Conservation (phyloP, 306 rosid species). For the Morella rubra region DNA sequence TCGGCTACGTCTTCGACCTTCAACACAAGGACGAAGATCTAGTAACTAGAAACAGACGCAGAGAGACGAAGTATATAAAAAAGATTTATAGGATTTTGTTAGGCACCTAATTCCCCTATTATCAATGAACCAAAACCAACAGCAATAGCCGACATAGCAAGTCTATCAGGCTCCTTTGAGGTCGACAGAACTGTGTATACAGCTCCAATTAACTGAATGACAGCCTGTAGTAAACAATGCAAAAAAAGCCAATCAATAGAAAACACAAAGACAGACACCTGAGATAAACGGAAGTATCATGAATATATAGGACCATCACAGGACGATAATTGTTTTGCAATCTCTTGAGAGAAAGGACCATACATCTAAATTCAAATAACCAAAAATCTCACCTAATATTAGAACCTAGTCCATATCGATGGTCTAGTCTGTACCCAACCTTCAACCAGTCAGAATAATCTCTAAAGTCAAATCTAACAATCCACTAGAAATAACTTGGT, state of each 20-base stretch:
- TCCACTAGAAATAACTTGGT: neutral
- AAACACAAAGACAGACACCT: neutral
- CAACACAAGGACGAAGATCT: constrained; percentile 15
- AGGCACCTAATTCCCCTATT: constrained; percentile 62
- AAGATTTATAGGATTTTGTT: constrained; percentile 1
- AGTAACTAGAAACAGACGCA: neutral
- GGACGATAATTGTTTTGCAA: neutral
- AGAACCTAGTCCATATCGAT: neutral
- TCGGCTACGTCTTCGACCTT: constrained; percentile 75
- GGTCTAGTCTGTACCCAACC: neutral
- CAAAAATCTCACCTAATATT: neutral
- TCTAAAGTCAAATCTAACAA: neutral
- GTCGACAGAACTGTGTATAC: constrained; percentile 38
- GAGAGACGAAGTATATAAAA: neutral
- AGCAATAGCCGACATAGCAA: constrained; percentile 49
- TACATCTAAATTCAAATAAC: neutral
- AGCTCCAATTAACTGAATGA: constrained; percentile 49
- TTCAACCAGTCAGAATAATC: neutral
- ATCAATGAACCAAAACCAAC: constrained; percentile 46
- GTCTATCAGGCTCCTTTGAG: constrained; percentile 36
- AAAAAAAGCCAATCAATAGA: constrained; percentile 12
- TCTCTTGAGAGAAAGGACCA: neutral
- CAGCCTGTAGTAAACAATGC: constrained; percentile 49
- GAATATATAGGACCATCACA: neutral
- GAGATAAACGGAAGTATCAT: neutral